Evolutionary conservation across 2,329 filamentous ascomycete species (phyloP), one percentile per base, ranked within the genome.

Genomic region (Esteya vermicola): DNA sequence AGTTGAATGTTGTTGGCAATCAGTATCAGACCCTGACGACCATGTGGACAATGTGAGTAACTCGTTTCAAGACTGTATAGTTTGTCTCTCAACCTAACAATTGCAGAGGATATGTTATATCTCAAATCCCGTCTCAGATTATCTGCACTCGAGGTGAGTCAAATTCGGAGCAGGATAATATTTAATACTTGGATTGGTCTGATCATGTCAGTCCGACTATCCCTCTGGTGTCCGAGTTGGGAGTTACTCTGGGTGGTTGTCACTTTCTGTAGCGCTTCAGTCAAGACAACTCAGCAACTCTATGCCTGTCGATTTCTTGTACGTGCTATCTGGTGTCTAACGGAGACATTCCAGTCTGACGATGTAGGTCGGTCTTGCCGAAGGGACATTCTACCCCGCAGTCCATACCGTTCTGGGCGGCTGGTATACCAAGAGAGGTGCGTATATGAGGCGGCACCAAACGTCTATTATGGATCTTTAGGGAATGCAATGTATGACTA

Each of bases 141-240:
- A 38, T 38, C 27, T 38, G 36, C 36, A 38, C 36, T 7, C 16
- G 36, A n/a, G 33, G 33, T 34, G 9, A 9, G n/a, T 6, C n/a
- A 9, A 31, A 6, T 6, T n/a, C 4, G n/a, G 6, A n/a, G 5
- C 10, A 6, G 20, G 18, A 18, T 13, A 27, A 18, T 7, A 32
- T 32, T n/a, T n/a, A n/a, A 10, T 12, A 20, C 16, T 19, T 6
- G 12, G 32, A 33, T 34, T 21, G 6, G 22, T n/a, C 9, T n/a
- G 3, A 14, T 13, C 6, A 21, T 5, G 5, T 7, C 10, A 25
- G 27, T 38, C 18, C 36, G 36, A 8, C 36, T 32, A 6, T 38
- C 36, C 5, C 19, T 38, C 7, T 38, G 36, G 36, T 38, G 36
- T 25, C 36, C 36, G 7, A 32, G 27, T 20, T 38, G 36, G 36